Conservation (phyloP, 139 green algal species). For the Auxenochlorella pyrenoidosa region DNA sequence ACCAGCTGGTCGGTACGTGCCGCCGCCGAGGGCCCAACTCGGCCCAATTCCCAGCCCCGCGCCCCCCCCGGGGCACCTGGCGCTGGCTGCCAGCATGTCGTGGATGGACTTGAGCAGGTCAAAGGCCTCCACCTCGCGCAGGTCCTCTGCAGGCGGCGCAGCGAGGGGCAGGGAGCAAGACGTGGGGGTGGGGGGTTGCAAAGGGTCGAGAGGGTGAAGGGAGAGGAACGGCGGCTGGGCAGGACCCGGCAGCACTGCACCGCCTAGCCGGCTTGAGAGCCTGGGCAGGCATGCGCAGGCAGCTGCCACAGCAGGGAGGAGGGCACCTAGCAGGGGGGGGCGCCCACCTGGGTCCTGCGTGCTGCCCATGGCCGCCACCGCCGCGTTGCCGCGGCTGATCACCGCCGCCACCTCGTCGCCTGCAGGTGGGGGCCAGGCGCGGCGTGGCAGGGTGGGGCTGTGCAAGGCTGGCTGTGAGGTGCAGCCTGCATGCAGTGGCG, state of each 20-base stretch:
- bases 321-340: not conserved
- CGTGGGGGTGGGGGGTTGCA: not conserved
- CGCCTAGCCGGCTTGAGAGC: too few species aligned
- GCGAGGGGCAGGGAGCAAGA: not conserved
- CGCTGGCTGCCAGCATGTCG: slow-evolving; percentile 36
- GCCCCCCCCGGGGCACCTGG: slow-evolving; percentile 8
- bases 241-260: too few species aligned
- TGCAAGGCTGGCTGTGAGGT: not conserved
- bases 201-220: not conserved
- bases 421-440: not conserved
- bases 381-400: slow-evolving; percentile 31
- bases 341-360: not conserved
- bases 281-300: too few species aligned
- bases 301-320: too few species aligned
- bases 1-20: too few species aligned
- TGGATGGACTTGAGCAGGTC: slow-evolving; percentile 43
- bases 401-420: slow-evolving; percentile 32
- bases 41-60: too few species aligned
- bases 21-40: too few species aligned
- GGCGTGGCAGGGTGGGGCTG: not conserved
- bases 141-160: slow-evolving; percentile 21
- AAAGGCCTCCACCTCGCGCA: slow-evolving; percentile 48
- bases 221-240: not conserved
- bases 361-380: slow-evolving; percentile 33
- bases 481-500: not conserved